Evolutionary conservation across 2,329 filamentous ascomycete genomes (phyloP).

Genomic region (Fusarium guadeloupense): DNA sequence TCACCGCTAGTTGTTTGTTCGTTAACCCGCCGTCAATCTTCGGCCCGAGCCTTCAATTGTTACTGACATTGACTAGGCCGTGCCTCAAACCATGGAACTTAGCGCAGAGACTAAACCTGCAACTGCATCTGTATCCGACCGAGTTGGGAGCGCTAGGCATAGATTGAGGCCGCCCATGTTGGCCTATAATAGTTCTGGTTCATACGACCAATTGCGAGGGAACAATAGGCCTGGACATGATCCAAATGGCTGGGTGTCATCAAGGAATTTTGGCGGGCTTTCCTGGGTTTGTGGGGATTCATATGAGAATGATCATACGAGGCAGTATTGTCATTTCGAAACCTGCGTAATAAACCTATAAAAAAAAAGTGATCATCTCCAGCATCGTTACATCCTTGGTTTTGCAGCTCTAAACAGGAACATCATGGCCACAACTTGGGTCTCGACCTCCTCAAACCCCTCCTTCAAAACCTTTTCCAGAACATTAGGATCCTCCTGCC

Average conservation of each 20-base stretch:
- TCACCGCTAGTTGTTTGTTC: neutral
- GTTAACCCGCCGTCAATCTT: neutral
- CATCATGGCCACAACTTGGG: constrained; percentile 10
- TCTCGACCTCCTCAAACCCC: constrained; percentile 13
- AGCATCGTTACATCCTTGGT: neutral
- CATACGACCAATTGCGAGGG: neutral
- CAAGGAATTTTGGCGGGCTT: neutral
- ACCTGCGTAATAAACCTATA: neutral
- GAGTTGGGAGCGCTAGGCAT: neutral
- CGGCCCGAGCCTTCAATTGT: constrained; percentile 2
- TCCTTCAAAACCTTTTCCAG: neutral
- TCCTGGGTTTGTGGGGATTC: neutral
- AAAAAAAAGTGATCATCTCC: neutral
- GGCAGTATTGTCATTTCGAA: neutral
- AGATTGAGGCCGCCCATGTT: neutral
- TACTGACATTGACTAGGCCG: neutral
- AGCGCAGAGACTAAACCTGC: neutral
- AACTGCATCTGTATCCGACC: neutral
- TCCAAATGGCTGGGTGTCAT: neutral
- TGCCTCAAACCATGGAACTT: neutral
- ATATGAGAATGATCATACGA: neutral
- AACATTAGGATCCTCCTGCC: constrained; percentile 6
- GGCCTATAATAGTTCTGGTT: neutral
- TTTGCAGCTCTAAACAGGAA: constrained; percentile 19
- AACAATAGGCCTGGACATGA: neutral